Base-by-base conservation (phyloP, 306 rosid genomes). In the Sicyos edulis region DNA sequence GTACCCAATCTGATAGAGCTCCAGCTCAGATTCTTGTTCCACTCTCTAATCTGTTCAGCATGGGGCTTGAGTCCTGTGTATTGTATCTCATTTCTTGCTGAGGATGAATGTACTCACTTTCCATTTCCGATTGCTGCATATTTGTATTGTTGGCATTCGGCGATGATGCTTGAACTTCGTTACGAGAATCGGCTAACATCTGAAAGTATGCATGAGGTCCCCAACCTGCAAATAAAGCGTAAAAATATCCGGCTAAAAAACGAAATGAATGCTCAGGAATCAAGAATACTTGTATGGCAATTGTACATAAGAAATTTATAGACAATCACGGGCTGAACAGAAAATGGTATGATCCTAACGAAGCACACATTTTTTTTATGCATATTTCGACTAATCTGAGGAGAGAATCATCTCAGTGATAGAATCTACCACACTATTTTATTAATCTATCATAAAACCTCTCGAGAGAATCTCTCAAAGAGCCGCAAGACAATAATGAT, bases 21-120 rank as follows among this genome's bases (percentile, higher is more conserved):
- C 89, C 72, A 77, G 78, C 6, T 83, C 86, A 80, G 71, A 73
- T 75, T 77, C 83, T 60, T 80, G 88, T 77, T 26, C 82, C 88
- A 75, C 77, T 75, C 51, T 80, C 90, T 51, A 74, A 64, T 74
- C 78, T 87, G 69, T 87, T 79, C 19, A 87, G 78, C 73, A 84
- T 84, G 70, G 85, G 85, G 77, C 85, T 81, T 7, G 77, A 74
- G 37, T 60, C 77, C 26, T 34, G 60, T 10, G 71, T 50, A 79
- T 47, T 26, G 71, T 49, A 45, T 50, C 77, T 50, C 71, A 49
- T 49, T 49, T 49, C 51, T 16, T 74, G 77, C 54, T 29, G 60
- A 7, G 71, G 77, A 61, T 44, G 70, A 42, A 59, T 37, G 50
- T 61, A 74, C 0, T 29, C 71, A 59, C 71, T 60, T n/a, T 49